Conservation (phyloP, 2,329 filamentous ascomycete genomes). For the Colletotrichum euphorbiae region DNA sequence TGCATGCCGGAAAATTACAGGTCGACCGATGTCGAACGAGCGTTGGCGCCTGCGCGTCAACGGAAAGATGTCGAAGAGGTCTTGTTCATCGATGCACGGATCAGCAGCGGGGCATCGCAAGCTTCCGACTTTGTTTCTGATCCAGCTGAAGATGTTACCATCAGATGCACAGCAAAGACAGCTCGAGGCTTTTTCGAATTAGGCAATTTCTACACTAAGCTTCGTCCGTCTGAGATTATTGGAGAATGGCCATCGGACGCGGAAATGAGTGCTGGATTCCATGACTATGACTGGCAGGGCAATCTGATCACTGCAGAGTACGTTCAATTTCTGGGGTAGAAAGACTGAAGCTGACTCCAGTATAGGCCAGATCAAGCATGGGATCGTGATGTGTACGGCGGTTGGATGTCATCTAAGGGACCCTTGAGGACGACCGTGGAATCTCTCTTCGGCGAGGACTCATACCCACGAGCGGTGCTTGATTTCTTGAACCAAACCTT, state of each 20-base stretch:
- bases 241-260: slow-evolving; percentile 28
- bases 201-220: slow-evolving; percentile 25
- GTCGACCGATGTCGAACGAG: background rate
- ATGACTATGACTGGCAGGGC: slow-evolving; percentile 37
- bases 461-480: slow-evolving; percentile 27
- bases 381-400: slow-evolving; percentile 22
- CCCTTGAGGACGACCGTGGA: slow-evolving; percentile 31
- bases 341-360: background rate
- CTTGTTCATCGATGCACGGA: slow-evolving; percentile 31
- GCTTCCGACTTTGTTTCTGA: slow-evolving; percentile 6
- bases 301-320: slow-evolving; percentile 36
- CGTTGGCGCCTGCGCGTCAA: slow-evolving; percentile 8
- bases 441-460: slow-evolving; percentile 33
- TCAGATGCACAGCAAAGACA: slow-evolving; percentile 28
- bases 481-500: slow-evolving; percentile 27
- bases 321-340: background rate
- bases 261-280: slow-evolving; percentile 36
- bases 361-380: slow-evolving; percentile 22
- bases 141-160: slow-evolving; percentile 29
- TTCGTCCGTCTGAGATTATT: slow-evolving; percentile 14
- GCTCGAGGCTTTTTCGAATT: slow-evolving; percentile 38
- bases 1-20: slow-evolving; percentile 25
- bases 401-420: slow-evolving; percentile 27
- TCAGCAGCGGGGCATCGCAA: slow-evolving; percentile 12
- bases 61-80: slow-evolving; percentile 33